Evolutionary conservation across 495 filamentous ascomycete genomes (phyloP), one percentile per base, ranked within the genome.

Genomic region (Podospora comata): DNA sequence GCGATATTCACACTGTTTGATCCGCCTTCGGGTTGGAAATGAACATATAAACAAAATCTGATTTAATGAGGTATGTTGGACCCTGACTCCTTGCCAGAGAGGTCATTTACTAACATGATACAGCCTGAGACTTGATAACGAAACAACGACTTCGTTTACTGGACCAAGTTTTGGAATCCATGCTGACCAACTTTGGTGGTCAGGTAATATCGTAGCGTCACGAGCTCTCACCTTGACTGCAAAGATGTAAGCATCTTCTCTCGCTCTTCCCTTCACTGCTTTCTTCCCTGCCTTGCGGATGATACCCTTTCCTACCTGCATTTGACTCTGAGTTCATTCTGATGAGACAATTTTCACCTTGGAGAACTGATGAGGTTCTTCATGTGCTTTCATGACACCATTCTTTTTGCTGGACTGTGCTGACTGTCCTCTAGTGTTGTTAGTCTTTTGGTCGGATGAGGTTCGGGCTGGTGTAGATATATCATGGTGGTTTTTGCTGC

Each of bases 1-100:
- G 65, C 75, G 77, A 75, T 84, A 97, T 97, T 97, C 93, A 97
- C 93, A 97, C 93, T 97, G 91, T 97, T 93, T 94, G 93, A 97
- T 86, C 88, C 81, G 81, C 80, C 79, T 78, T 80, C 72, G 79
- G 79, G 83, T 80, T 74, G 88, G 89, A 84, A 79, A 89, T 96
- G 93, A 95, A 91, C 90, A 86, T 85, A 72, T 58, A 67, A 78
- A 83, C 85, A 92, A 94, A 95, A 90, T 96, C 93, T 97, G 93
- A 97, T 97, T 93, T 96, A 96, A 95, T 95, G 91, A 94, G 91
- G 91, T 94, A 83, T 81, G 86, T 83, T 13, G 19, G 39, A 48
- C 7, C 11, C 39, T 11, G 39, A 18, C 15, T 16, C 39, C 9
- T 5, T 2, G 9, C 39, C 5, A 48, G 39, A 48, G 27, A 62